Conservation (phyloP, 305 asterid genomes). For the Fraxinus albicans region DNA sequence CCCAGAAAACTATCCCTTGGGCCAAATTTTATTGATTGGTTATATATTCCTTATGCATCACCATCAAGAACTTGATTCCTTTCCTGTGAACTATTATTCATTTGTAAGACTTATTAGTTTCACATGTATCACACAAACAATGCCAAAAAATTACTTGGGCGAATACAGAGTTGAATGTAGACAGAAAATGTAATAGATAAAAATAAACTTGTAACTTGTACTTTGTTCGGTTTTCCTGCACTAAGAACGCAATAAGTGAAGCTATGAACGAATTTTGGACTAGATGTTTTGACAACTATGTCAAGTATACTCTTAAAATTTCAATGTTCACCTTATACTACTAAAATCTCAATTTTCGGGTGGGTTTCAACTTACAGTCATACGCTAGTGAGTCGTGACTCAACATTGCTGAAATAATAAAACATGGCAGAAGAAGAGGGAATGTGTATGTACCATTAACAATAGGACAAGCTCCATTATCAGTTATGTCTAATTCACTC, state of each 20-base stretch:
- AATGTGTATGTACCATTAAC: constrained; percentile 48
- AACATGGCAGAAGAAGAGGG: neutral
- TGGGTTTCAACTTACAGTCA: neutral
- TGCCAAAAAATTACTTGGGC: neutral
- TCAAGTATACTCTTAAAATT: neutral
- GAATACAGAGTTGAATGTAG: neutral
- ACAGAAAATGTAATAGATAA: neutral
- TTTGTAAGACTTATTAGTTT: neutral
- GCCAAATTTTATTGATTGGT: neutral
- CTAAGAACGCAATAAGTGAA: neutral
- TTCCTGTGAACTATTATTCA: neutral
- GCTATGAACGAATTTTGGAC: neutral
- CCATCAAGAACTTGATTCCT: neutral
- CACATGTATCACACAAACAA: neutral
- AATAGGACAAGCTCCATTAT: constrained; percentile 41
- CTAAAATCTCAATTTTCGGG: neutral
- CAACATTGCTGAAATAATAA: neutral
- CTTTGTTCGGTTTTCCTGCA: neutral
- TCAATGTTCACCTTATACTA: neutral
- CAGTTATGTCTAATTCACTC: constrained; percentile 45
- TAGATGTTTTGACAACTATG: neutral
- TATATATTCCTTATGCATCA: neutral
- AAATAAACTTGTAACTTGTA: neutral
- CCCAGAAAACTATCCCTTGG: neutral
- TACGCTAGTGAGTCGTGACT: neutral